Conservation (phyloP, 2,329 filamentous ascomycete genomes). For the Ophiostoma ulmi region DNA sequence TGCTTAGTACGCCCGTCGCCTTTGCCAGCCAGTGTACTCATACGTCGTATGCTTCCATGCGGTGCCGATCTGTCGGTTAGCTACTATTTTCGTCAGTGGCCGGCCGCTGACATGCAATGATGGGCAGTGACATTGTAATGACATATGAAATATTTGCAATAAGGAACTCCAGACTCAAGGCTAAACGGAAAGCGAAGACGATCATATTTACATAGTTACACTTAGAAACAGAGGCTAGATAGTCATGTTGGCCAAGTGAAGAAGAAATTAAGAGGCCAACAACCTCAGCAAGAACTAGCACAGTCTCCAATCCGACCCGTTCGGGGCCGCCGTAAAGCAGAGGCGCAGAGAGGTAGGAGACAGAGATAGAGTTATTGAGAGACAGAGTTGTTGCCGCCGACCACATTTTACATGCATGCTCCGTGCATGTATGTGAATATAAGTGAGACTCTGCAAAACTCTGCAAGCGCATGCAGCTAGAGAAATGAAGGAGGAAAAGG, state of each 20-base stretch:
- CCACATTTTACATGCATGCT: slow-evolving; percentile 6
- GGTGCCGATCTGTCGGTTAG: background rate
- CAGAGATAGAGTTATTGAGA: background rate
- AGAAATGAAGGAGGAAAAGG: slow-evolving; percentile 2
- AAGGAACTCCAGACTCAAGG: background rate
- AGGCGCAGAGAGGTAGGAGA: background rate
- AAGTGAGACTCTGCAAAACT: slow-evolving; percentile 3
- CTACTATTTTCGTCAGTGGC: background rate
- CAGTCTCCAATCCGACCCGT: background rate
- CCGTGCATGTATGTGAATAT: slow-evolving; percentile 1
- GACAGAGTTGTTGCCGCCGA: background rate
- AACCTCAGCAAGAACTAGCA: background rate
- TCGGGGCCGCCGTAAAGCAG: background rate
- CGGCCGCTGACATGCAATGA: background rate
- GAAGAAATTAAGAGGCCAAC: background rate
- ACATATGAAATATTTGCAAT: background rate
- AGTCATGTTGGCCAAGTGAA: background rate
- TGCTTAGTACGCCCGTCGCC: background rate
- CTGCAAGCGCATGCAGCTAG: slow-evolving; percentile 7
- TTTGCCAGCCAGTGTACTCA: background rate
- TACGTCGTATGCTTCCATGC: background rate
- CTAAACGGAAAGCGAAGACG: background rate
- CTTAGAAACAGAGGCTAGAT: background rate
- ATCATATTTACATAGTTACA: background rate
- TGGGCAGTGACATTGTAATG: background rate